Conservation (phyloP, 1,284 basidiomycete species). For the Apiotrichum porosum region DNA sequence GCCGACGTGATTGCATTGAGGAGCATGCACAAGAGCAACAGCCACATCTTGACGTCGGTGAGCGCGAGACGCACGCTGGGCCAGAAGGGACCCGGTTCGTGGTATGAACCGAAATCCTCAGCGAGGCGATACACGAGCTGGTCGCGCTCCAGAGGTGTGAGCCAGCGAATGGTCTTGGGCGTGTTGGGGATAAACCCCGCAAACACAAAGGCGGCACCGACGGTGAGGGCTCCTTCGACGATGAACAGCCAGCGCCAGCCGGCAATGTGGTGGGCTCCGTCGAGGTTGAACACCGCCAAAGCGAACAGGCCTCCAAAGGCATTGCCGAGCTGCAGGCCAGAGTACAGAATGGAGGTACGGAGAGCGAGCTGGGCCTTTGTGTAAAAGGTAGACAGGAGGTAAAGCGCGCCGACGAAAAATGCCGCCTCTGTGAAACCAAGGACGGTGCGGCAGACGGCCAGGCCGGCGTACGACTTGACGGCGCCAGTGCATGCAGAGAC, state of each 20-base stretch:
- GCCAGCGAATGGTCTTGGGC: slow-evolving; percentile 29
- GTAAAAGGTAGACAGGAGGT: slow-evolving; percentile 35
- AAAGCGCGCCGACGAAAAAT: slow-evolving; percentile 25
- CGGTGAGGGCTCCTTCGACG: slow-evolving; percentile 27
- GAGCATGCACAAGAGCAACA: slow-evolving; percentile 23
- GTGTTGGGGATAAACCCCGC: slow-evolving; percentile 39
- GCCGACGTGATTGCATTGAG: slow-evolving; percentile 33
- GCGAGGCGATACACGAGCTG: slow-evolving; percentile 38
- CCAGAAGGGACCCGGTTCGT: slow-evolving; percentile 28
- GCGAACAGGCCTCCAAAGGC: slow-evolving; percentile 45
- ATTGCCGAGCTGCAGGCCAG: slow-evolving; percentile 43
- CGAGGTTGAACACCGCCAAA: slow-evolving; percentile 12
- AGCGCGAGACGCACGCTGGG: slow-evolving; percentile 31
- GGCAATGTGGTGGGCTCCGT: slow-evolving; percentile 31
- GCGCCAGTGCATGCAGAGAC: slow-evolving; percentile 38
- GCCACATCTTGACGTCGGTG: slow-evolving; percentile 39
- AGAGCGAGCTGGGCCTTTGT: slow-evolving; percentile 34
- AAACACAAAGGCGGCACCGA: slow-evolving; percentile 33
- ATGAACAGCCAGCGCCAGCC: slow-evolving; percentile 43
- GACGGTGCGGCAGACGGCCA: slow-evolving; percentile 32
- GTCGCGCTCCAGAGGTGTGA: slow-evolving; percentile 33
- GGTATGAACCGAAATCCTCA: slow-evolving; percentile 31
- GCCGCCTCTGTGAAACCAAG: slow-evolving; percentile 35
- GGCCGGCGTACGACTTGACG: slow-evolving; percentile 27
- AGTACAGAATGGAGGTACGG: slow-evolving; percentile 36